Base-by-base conservation (phyloP, 495 filamentous ascomycete species). In the Evernia prunastri region DNA sequence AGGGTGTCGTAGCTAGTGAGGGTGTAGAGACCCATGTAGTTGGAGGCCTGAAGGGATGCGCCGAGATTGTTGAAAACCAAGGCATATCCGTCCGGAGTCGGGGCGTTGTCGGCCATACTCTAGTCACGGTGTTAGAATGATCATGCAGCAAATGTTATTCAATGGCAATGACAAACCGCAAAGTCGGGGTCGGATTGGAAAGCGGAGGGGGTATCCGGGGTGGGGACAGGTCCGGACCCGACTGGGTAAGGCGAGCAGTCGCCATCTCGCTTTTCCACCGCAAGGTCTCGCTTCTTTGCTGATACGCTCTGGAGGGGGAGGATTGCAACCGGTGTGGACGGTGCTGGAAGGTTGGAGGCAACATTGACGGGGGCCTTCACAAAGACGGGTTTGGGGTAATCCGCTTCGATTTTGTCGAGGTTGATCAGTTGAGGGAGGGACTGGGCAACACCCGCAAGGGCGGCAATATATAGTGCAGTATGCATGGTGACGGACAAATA, bases 21-120 rank as follows among this genome's bases (percentile, higher is more conserved):
- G 0, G 69, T 72, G 33, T 72, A 67, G 63, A 74, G 76, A 8
- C 78, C 76, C 29, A 80, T 69, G 70, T 81, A 82, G 23, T 69
- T 70, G 31, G 72, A 72, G 7, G 72, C 75, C 35, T 66, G 64
- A 35, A 65, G 71, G 10, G 76, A 72, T 10, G 63, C 77, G 11
- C 76, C 64, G 5, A 77, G 57, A 56, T 78, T 72, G 0, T 40
- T 57, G 68, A 80, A 82, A 15, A 70, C 73, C 18, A 59, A 58
- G 12, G 60, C 68, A 60, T 82, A 82, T 35, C 75, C 74, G 23
- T 64, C 33, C 20, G 80, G 80, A 3, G 71, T 54, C 29, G 51
- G 29, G 33, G 51, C 51, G 7, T 12, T 12, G 27, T 54, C 20
- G 51, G 51, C 51, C 51, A 33, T 54, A 33, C 3, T 20, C 51